Percentiles rank a stretch among this genome's conserved stretches.
These are phyloP conservation scores for Amylocystis lapponica DNA, from an alignment of 768 basidiomycete species.

Conservation along the genomic window DNA sequence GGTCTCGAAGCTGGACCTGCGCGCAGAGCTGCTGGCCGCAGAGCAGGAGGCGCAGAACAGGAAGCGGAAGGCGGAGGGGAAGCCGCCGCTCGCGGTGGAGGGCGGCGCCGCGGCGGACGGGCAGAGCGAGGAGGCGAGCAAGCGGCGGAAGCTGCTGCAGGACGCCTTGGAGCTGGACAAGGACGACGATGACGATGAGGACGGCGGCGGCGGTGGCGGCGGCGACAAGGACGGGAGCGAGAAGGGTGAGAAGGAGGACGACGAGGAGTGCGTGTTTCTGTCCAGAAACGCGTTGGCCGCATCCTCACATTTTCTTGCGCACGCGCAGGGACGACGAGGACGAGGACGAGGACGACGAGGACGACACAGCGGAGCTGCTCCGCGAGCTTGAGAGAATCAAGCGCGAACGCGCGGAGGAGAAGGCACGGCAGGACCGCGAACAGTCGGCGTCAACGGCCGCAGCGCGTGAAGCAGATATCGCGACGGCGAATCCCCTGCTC, in stretches of 20 bases:
- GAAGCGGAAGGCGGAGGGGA: conserved; percentile 88
- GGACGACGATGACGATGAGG: conserved; percentile 75
- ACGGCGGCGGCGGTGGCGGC: conserved; percentile 26
- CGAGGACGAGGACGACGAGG: conserved; percentile 63
- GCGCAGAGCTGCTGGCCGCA: conserved; percentile 76
- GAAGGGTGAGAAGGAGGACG: conserved; percentile 31
- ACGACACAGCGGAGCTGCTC: conserved; percentile 89
- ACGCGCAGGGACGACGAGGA: conserved; percentile 29
- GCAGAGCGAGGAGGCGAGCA: conserved; percentile 64
- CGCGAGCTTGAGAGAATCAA: conserved; percentile 99
- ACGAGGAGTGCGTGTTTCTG: conserved; percentile 39
- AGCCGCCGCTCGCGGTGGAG: conserved; percentile 30
- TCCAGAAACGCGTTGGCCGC: too few species aligned
- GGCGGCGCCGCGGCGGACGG: conserved; percentile 39
- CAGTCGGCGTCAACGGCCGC: conserved; percentile 55
- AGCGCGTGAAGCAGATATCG: conserved; percentile 75
- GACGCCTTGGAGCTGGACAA: conserved; percentile 85
- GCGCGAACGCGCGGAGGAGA: conserved; percentile 91
- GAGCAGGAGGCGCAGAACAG: conserved; percentile 85
- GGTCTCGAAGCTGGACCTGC: conserved; percentile 72
- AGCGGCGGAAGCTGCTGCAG: conserved; percentile 83
- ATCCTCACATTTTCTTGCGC: too few species aligned
- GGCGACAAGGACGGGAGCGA: conserved; percentile 24
- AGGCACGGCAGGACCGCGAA: conserved; percentile 74
- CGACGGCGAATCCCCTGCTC: conserved; percentile 80